A percentile compares a stretch with the other conserved stretches of the same genome.
Conservation (phyloP, 805 yeast genomes). For the Ogataea methanolica region DNA sequence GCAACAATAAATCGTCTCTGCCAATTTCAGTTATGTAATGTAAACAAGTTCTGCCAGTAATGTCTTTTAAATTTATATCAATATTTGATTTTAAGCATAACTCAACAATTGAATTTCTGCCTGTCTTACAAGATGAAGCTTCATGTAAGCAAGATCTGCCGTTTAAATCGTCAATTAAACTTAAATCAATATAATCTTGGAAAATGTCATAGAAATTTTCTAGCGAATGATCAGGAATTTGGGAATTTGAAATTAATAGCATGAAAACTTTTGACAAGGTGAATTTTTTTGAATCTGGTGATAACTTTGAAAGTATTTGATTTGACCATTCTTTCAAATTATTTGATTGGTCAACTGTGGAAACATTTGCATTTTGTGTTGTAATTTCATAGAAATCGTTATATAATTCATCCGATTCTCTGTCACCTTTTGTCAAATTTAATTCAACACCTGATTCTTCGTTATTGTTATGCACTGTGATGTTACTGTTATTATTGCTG, state of each 20-base stretch:
- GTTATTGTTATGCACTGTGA: background rate
- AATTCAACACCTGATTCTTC: conserved; percentile 1
- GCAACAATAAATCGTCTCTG: conserved; percentile 36
- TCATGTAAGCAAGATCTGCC: conserved; percentile 78
- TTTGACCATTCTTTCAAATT: conserved; percentile 33
- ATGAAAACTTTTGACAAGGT: conserved; percentile 68
- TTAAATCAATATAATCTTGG: conserved; percentile 54
- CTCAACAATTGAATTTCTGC: conserved; percentile 23
- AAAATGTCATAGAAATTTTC: conserved; percentile 44
- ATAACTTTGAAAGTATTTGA: conserved; percentile 42
- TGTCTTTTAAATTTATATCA: conserved; percentile 43
- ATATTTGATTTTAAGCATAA: conserved; percentile 22
- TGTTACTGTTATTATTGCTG: background rate
- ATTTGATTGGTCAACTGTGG: conserved; percentile 28
- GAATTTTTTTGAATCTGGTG: conserved; percentile 34
- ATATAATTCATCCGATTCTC: conserved; percentile 63
- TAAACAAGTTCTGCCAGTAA: conserved; percentile 74
- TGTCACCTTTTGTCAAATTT: background rate
- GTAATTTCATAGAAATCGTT: conserved; percentile 51
- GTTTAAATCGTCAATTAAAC: conserved; percentile 64
- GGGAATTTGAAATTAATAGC: conserved; percentile 58
- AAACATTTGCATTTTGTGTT: conserved; percentile 33
- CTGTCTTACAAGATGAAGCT: conserved; percentile 33
- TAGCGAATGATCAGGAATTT: conserved; percentile 59
- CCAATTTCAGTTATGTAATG: conserved; percentile 78